Evolutionary conservation across 2,329 filamentous ascomycete genomes (phyloP).

Genomic region (Arachnomyces sp.): DNA sequence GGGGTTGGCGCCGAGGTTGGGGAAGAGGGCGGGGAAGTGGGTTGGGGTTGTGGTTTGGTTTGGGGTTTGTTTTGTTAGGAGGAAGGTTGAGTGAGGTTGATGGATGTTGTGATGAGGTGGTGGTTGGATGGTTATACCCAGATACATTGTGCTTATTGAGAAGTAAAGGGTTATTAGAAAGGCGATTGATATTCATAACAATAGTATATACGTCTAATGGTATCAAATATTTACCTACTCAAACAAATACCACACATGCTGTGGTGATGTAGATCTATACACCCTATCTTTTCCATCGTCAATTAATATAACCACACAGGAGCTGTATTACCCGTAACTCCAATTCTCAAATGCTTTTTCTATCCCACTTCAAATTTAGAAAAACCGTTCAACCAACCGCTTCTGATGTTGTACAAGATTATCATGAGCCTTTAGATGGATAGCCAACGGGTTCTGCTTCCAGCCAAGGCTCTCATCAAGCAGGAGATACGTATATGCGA

Average conservation of each 20-base stretch:
- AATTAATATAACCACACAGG: no score
- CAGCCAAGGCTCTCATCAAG: constrained; percentile 57
- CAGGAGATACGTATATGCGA: constrained; percentile 79
- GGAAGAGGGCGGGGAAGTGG: constrained; percentile 57
- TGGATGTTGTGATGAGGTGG: no score
- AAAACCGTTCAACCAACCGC: constrained; percentile 48
- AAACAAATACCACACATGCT: neutral
- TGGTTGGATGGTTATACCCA: constrained; percentile 1
- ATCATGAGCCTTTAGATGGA: constrained; percentile 48
- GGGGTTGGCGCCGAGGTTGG: constrained; percentile 50
- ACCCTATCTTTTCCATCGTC: no score
- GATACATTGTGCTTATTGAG: no score
- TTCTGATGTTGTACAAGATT: constrained; percentile 59
- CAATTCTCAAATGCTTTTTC: no score
- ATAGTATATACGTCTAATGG: constrained; percentile 3
- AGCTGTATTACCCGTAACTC: no score
- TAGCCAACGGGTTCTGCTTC: constrained; percentile 53
- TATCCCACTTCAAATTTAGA: no score
- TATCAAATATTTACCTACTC: neutral
- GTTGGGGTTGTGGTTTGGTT: constrained; percentile 49
- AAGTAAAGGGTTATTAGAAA: constrained; percentile 1
- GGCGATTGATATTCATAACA: neutral
- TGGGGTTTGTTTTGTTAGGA: constrained; percentile 39
- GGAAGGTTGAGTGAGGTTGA: constrained; percentile 4
- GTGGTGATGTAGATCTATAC: no score